Conservation (phyloP, 176 grass and related monocot genomes). For the Bolboschoenus planiculmis region DNA sequence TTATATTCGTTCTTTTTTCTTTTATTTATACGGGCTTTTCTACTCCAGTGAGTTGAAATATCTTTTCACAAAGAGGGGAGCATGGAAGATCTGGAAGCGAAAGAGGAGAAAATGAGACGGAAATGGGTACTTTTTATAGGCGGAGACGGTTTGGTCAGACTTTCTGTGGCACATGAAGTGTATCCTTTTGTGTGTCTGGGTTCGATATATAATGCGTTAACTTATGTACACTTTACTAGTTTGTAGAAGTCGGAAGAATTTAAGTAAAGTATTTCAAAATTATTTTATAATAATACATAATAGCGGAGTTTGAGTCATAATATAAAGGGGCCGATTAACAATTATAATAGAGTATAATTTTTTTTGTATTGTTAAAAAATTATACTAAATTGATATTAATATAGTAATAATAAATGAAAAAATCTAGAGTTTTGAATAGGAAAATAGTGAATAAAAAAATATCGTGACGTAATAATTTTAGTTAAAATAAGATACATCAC, state of each 20-base stretch:
- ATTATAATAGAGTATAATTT: too few species aligned
- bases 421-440: too few species aligned
- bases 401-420: too few species aligned
- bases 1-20: slow-evolving; percentile 3
- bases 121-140: slow-evolving; percentile 39
- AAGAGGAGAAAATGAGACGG: not conserved
- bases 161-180: not conserved
- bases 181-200: not conserved
- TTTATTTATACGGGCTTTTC: not conserved
- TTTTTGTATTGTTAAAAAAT: too few species aligned
- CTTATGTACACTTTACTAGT: not conserved
- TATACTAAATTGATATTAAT: too few species aligned
- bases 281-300: too few species aligned
- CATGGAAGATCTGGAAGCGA: slow-evolving; percentile 28
- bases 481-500: too few species aligned
- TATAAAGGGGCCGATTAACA: too few species aligned
- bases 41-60: not conserved
- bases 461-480: too few species aligned
- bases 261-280: too few species aligned
- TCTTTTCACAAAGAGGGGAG: slow-evolving; percentile 5
- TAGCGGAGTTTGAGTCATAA: too few species aligned
- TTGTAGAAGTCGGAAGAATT: not conserved
- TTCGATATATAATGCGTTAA: not conserved
- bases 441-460: too few species aligned
- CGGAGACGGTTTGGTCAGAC: not conserved